phyloP scores from a whole-genome alignment of 2,329 filamentous ascomycete species.

The Rhinocladiella mackenziei region DNA sequence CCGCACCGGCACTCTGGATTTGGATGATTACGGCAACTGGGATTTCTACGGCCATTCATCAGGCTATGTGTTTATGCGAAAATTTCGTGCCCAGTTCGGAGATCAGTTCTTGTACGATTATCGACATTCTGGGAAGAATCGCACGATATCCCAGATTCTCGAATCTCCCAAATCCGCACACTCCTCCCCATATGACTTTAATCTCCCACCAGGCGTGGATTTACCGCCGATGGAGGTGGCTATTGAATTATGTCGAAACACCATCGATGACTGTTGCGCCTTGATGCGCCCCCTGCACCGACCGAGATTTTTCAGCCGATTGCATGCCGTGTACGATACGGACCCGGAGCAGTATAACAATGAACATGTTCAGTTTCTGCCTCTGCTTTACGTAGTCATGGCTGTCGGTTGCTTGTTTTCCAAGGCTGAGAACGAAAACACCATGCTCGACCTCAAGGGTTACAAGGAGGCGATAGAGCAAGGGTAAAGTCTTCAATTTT shows the following conservation, averaged over 20 bases:
- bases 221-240: slow-evolving; percentile 63
- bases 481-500: too few relatives aligned
- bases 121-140: slow-evolving; percentile 47
- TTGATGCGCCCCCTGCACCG: slow-evolving; percentile 72
- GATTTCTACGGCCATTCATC: slow-evolving; percentile 95
- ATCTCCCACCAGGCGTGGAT: slow-evolving; percentile 52
- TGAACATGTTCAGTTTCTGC: slow-evolving; percentile 65
- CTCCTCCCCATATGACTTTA: slow-evolving; percentile 60
- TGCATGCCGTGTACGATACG: slow-evolving; percentile 73
- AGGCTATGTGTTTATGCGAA: slow-evolving; percentile 78
- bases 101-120: slow-evolving; percentile 62
- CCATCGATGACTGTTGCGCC: slow-evolving; percentile 59
- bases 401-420: slow-evolving; percentile 70
- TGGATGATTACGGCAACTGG: slow-evolving; percentile 87
- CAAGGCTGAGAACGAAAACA: slow-evolving; percentile 49
- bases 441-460: slow-evolving; percentile 46
- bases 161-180: slow-evolving; percentile 63
- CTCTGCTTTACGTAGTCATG: slow-evolving; percentile 65
- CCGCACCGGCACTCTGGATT: slow-evolving; percentile 81
- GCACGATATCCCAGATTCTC: slow-evolving; percentile 55
- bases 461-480: slow-evolving; percentile 51
- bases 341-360: slow-evolving; percentile 59
- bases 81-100: slow-evolving; percentile 83
- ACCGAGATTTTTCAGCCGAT: slow-evolving; percentile 71
- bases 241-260: slow-evolving; percentile 54